Evolutionary conservation across 352 stramenopile species (phyloP).

Genomic region (Phytophthora pisi): DNA sequence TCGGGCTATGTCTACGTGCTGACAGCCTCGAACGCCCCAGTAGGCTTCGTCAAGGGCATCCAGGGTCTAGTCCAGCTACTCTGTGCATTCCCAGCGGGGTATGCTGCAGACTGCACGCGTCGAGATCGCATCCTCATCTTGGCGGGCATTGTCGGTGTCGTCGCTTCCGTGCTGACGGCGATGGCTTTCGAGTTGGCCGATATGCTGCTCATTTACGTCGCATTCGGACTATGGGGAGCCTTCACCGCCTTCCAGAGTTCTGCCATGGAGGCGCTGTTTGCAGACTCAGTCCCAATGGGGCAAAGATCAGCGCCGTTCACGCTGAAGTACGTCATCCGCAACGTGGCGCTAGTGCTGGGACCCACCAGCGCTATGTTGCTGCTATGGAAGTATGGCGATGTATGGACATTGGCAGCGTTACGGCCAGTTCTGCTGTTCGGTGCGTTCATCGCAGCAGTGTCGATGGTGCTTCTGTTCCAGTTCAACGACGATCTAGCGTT

Average conservation of each 20-base stretch:
- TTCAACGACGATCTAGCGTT: constrained; percentile 83
- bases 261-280: constrained; percentile 81
- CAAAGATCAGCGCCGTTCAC: constrained; percentile 81
- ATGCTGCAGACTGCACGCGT: constrained; percentile 53
- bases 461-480: constrained; percentile 70
- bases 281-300: constrained; percentile 76
- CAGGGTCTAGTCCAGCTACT: constrained; percentile 64
- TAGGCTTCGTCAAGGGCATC: constrained; percentile 50
- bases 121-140: constrained; percentile 58
- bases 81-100: constrained; percentile 58
- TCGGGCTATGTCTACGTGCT: constrained; percentile 66
- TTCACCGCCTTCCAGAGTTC: constrained; percentile 81
- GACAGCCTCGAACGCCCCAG: constrained; percentile 52
- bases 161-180: constrained; percentile 45
- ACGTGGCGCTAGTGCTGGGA: constrained; percentile 53
- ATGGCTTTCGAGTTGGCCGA: constrained; percentile 50
- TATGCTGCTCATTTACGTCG: constrained; percentile 59
- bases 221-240: constrained; percentile 81
- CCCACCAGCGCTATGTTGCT: constrained; percentile 69
- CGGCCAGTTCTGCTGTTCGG: constrained; percentile 73
- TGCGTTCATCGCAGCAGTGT: constrained; percentile 56
- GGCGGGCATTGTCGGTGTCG: constrained; percentile 45
- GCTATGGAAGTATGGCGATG: constrained; percentile 73
- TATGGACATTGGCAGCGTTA: constrained; percentile 73
- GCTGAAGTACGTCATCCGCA: constrained; percentile 69